Conservation (phyloP, 495 filamentous ascomycete species). For the Penicillium fimorum region DNA sequence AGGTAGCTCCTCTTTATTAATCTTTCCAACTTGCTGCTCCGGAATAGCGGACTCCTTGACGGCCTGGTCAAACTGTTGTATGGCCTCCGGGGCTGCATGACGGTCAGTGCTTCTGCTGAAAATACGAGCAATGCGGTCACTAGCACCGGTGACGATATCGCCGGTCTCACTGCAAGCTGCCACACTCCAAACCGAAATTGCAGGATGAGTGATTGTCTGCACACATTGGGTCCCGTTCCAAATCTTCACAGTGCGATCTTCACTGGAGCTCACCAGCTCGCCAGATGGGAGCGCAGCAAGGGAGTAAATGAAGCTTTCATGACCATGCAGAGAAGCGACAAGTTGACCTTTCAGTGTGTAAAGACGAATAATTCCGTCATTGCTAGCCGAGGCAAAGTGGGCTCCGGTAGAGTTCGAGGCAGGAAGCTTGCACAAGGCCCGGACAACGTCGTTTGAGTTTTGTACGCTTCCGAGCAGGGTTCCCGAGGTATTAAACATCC, state of each 20-base stretch:
- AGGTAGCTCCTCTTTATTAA: constrained; percentile 88
- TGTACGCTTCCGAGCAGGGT: constrained; percentile 64
- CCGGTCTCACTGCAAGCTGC: constrained; percentile 76
- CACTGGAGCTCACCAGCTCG: constrained; percentile 85
- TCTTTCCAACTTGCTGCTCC: constrained; percentile 71
- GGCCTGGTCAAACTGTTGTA: constrained; percentile 71
- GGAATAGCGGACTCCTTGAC: constrained; percentile 84
- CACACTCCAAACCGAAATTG: constrained; percentile 93
- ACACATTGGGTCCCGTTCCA: constrained; percentile 82
- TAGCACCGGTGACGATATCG: constrained; percentile 90
- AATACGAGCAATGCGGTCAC: constrained; percentile 81
- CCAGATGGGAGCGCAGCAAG: constrained; percentile 74
- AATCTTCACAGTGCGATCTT: constrained; percentile 87
- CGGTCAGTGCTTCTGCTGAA: constrained; percentile 77
- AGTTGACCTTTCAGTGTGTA: constrained; percentile 76
- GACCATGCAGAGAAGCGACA: constrained; percentile 74
- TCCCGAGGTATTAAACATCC: constrained; percentile 70
- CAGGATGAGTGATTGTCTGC: constrained; percentile 96
- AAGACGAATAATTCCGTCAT: constrained; percentile 80
- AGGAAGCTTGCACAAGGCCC: constrained; percentile 82
- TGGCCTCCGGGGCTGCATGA: constrained; percentile 57
- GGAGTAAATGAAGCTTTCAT: constrained; percentile 95
- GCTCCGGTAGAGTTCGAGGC: constrained; percentile 72
- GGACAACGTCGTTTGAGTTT: constrained; percentile 75
- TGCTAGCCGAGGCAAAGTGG: constrained; percentile 84